A percentile compares a stretch with the other conserved stretches of the same genome.
Evolutionary conservation across 2,329 filamentous ascomycete species (phyloP).

Genomic region (Mariannaea elegans): DNA sequence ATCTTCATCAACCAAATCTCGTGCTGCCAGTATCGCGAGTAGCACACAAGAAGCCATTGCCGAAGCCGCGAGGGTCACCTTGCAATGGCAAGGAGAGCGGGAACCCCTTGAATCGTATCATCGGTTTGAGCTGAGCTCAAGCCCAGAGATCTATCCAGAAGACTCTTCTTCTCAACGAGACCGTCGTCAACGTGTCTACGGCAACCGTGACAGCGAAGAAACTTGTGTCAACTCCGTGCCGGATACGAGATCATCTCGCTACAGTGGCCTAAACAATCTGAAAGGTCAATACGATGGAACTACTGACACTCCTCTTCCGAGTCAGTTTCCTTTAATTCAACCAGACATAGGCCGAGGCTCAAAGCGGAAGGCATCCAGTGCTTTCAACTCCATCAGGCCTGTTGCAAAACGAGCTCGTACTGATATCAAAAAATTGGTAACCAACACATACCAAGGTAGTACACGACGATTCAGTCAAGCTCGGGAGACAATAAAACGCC

Average conservation of each 20-base stretch:
- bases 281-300: conserved; percentile 38
- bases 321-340: conserved; percentile 22
- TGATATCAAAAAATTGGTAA: conserved; percentile 41
- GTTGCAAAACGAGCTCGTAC: conserved; percentile 33
- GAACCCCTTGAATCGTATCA: conserved; percentile 33
- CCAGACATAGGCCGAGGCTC: conserved; percentile 21
- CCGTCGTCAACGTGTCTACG: not conserved
- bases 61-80: conserved; percentile 38
- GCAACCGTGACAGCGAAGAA: not conserved
- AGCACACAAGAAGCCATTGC: conserved; percentile 31
- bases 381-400: conserved; percentile 40
- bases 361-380: conserved; percentile 47
- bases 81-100: conserved; percentile 40
- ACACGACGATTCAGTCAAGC: conserved; percentile 38
- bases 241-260: not conserved
- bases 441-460: conserved; percentile 38
- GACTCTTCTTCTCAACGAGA: conserved; percentile 20
- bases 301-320: conserved; percentile 28
- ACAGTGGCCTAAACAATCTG: conserved; percentile 13
- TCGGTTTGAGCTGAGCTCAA: conserved; percentile 40
- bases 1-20: conserved; percentile 33
- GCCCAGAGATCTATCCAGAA: conserved; percentile 37
- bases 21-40: conserved; percentile 18
- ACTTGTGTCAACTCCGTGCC: not conserved
- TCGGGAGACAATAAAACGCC: conserved; percentile 40